Percentiles rank a stretch among this genome's conserved stretches.
Conservation (phyloP, 1,284 basidiomycete genomes). For the Cutaneotrichosporon sp. region DNA sequence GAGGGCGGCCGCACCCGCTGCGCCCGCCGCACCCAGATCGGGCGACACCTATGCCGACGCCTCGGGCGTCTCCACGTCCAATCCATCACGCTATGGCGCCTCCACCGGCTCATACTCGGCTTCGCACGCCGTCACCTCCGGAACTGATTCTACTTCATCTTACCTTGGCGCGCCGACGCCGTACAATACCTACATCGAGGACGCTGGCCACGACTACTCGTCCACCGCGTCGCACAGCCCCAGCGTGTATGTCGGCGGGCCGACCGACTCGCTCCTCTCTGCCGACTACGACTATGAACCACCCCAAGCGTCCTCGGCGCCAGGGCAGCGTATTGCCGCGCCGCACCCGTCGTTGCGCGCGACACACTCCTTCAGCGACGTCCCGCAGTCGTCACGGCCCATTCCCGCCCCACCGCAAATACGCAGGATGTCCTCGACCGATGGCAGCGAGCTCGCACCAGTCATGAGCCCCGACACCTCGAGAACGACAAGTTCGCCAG, state of each 20-base stretch:
- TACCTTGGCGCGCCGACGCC: constrained; percentile 29
- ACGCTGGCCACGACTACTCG: neutral
- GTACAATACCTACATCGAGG: constrained; percentile 28
- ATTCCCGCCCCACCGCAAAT: constrained; percentile 31
- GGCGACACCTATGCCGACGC: no score
- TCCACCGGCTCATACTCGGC: neutral
- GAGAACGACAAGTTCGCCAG: constrained; percentile 3
- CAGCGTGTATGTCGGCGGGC: constrained; percentile 4
- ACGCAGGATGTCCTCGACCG: neutral
- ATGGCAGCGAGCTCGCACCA: neutral
- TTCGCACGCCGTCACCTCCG: neutral
- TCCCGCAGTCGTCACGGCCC: constrained; percentile 32
- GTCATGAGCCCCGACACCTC: constrained; percentile 2
- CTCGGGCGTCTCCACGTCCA: neutral
- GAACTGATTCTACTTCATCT: neutral
- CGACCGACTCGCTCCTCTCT: neutral
- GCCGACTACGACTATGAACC: neutral
- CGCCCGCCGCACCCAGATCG: neutral
- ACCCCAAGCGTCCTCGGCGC: constrained; percentile 1
- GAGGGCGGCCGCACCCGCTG: neutral
- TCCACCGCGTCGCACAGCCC: neutral
- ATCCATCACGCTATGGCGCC: no score
- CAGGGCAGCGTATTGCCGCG: neutral
- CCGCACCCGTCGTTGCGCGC: neutral
- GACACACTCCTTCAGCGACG: constrained; percentile 4